Evolutionary conservation across 495 filamentous ascomycete genomes (phyloP).

Genomic region (Neurospora sp.): DNA sequence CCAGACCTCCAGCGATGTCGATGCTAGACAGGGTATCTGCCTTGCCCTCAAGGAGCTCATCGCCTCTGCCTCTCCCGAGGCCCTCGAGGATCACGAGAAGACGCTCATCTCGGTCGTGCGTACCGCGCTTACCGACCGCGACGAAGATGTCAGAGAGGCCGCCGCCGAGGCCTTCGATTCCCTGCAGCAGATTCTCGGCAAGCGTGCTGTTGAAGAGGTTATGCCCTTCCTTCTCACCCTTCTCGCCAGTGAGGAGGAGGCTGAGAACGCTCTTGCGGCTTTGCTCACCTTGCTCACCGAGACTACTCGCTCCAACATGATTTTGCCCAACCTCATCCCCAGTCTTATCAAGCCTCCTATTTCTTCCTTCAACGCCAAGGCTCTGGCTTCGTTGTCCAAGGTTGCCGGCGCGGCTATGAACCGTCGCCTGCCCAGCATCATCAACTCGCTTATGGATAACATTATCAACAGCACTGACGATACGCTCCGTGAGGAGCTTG

Average conservation of each 20-base stretch:
- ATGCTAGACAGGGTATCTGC: conserved; percentile 95
- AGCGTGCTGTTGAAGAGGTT: conserved; percentile 87
- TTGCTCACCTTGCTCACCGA: conserved; percentile 89
- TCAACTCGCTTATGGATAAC: conserved; percentile 89
- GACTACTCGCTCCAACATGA: conserved; percentile 87
- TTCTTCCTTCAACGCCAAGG: conserved; percentile 85
- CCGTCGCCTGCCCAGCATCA: conserved; percentile 72
- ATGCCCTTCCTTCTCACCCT: conserved; percentile 84
- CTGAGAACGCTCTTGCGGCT: conserved; percentile 85
- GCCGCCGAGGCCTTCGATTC: conserved; percentile 96
- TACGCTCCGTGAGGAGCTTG: conserved; percentile 62
- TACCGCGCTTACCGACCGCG: conserved; percentile 80
- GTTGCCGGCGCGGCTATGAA: conserved; percentile 86
- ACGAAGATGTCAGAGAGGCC: conserved; percentile 85
- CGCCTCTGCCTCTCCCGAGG: conserved; percentile 77
- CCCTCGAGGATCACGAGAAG: conserved; percentile 89
- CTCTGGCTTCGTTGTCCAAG: conserved; percentile 81
- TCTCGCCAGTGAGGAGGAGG: conserved; percentile 72
- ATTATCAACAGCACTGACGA: conserved; percentile 71
- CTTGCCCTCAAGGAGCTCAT: conserved; percentile 92
- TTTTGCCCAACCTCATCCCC: conserved; percentile 89
- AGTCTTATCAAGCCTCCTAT: conserved; percentile 87
- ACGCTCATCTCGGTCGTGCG: conserved; percentile 89
- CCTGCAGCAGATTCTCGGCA: conserved; percentile 85
- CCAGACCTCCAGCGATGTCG: conserved; percentile 77